phyloP scores from a whole-genome alignment of 2,329 filamentous ascomycete genomes.

The Corinectria fuckeliana region DNA sequence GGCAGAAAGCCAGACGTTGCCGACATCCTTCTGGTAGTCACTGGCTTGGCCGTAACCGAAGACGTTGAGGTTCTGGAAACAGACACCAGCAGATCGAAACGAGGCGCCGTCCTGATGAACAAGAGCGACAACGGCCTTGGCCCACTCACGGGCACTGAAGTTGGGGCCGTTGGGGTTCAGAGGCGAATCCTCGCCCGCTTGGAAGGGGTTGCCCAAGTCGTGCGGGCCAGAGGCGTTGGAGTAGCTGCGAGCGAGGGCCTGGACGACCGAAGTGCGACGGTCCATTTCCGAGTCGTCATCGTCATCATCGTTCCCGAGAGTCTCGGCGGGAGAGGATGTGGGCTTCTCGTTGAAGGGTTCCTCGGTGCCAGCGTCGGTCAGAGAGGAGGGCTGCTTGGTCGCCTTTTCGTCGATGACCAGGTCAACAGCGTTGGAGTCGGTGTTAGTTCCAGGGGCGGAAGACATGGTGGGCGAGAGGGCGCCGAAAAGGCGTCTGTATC shows the following conservation, averaged over 20 bases:
- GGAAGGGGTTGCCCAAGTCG: slow-evolving; percentile 56
- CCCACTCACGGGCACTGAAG: slow-evolving; percentile 65
- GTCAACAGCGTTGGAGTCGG: slow-evolving; percentile 47
- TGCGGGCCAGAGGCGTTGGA: slow-evolving; percentile 54
- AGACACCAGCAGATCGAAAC: slow-evolving; percentile 68
- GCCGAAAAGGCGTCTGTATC: slow-evolving; percentile 8
- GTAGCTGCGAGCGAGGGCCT: slow-evolving; percentile 62
- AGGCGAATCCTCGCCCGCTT: slow-evolving; percentile 54
- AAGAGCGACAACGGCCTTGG: slow-evolving; percentile 62
- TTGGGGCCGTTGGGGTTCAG: slow-evolving; percentile 60
- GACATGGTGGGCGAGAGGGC: slow-evolving; percentile 32
- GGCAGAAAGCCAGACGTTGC: slow-evolving; percentile 64
- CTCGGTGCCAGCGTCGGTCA: slow-evolving; percentile 45
- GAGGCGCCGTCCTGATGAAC: slow-evolving; percentile 58
- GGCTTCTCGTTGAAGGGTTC: slow-evolving; percentile 35
- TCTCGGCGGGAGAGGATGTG: slow-evolving; percentile 37
- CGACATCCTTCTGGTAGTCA: slow-evolving; percentile 74
- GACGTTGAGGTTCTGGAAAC: slow-evolving; percentile 72
- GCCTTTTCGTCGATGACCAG: slow-evolving; percentile 27
- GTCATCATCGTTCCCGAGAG: slow-evolving; percentile 40
- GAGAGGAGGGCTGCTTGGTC: slow-evolving; percentile 46
- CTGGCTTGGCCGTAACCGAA: slow-evolving; percentile 71
- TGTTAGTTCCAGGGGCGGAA: slow-evolving; percentile 34
- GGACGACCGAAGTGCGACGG: slow-evolving; percentile 59
- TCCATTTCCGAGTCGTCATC: slow-evolving; percentile 51